A percentile compares a stretch with the other conserved stretches of the same genome.
Conservation (phyloP, 768 basidiomycete species). For the Hemileccinum rubropunctum region DNA sequence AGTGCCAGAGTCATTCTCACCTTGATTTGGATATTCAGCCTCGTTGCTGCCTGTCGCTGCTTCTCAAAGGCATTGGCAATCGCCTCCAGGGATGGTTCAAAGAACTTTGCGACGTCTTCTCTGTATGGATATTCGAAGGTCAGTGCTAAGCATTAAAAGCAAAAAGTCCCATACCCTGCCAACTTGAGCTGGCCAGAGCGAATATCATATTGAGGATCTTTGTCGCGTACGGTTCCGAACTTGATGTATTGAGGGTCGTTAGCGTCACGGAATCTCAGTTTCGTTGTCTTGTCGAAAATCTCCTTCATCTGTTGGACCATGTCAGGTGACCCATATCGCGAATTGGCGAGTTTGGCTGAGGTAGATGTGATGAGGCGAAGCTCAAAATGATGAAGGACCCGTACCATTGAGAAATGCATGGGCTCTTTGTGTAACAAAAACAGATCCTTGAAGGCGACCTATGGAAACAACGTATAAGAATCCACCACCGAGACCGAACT, state of each 20-base stretch:
- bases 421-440: conserved; percentile 33
- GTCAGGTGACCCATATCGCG: conserved; percentile 26
- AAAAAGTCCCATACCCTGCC: conserved; percentile 29
- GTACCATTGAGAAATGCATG: conserved; percentile 27
- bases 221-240: conserved; percentile 37
- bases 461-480: background rate
- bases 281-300: conserved; percentile 35
- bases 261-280: conserved; percentile 38
- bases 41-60: conserved; percentile 19
- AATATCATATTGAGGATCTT: conserved; percentile 34
- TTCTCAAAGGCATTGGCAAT: conserved; percentile 34
- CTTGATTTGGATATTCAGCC: conserved; percentile 27
- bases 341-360: conserved; percentile 30
- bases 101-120: conserved; percentile 36
- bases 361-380: background rate
- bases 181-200: conserved; percentile 37
- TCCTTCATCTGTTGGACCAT: conserved; percentile 33
- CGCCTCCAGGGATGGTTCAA: conserved; percentile 40
- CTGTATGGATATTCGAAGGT: conserved; percentile 14
- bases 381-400: background rate
- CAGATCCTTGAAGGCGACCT: conserved; percentile 40
- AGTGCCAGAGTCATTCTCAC: background rate
- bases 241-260: conserved; percentile 35
- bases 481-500: background rate
- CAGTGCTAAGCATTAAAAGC: background rate